Conservation (phyloP, 805 yeast genomes). For the Wickerhamomyces alni region DNA sequence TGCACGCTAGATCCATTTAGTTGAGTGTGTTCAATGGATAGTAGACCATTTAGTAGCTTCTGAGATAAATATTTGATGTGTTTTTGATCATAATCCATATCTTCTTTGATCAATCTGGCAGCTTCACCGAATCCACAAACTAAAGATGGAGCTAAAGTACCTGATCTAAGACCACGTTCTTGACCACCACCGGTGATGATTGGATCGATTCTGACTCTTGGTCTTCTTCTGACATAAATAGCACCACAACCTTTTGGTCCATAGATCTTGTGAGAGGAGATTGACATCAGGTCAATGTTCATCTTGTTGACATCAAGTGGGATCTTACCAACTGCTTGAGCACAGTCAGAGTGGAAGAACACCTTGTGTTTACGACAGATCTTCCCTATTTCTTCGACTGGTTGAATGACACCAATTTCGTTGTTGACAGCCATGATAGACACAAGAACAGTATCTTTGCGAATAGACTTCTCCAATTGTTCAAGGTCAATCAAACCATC, state of each 20-base stretch:
- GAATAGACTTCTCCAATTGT: conserved; percentile 72
- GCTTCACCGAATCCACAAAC: conserved; percentile 98
- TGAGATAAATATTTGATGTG: conserved; percentile 70
- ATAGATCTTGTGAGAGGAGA: conserved; percentile 93
- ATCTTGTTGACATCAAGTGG: conserved; percentile 87
- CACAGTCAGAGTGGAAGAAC: conserved; percentile 96
- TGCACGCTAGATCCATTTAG: conserved; percentile 76
- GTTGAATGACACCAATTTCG: conserved; percentile 97
- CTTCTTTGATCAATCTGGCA: conserved; percentile 72
- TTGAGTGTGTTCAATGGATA: conserved; percentile 82
- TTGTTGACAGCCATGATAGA: conserved; percentile 97
- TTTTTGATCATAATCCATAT: conserved; percentile 63
- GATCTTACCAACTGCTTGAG: conserved; percentile 95
- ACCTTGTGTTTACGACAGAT: conserved; percentile 84
- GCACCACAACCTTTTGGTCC: conserved; percentile 99
- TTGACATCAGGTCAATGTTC: conserved; percentile 90
- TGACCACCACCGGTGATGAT: conserved; percentile 97
- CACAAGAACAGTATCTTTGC: conserved; percentile 87
- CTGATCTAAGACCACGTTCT: conserved; percentile 96
- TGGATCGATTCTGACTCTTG: conserved; percentile 95
- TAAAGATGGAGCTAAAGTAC: conserved; percentile 95
- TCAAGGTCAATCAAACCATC: conserved; percentile 80
- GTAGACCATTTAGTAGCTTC: conserved; percentile 65
- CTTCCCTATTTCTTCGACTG: conserved; percentile 86
- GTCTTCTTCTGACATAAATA: conserved; percentile 90